phyloP scores from a whole-genome alignment of 352 stramenopile species.

The Phytophthora sp. region DNA sequence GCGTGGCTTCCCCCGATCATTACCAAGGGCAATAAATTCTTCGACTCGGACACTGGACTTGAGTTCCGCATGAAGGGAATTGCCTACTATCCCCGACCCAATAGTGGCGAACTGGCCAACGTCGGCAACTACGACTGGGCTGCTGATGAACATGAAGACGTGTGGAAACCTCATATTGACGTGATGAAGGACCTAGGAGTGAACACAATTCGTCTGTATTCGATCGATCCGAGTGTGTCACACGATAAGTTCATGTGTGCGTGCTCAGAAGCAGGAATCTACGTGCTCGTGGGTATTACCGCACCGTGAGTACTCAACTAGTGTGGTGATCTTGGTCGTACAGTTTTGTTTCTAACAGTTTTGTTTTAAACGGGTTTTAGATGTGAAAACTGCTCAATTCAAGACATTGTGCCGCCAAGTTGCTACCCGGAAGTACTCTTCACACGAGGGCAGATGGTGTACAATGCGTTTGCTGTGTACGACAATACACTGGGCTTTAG shows the following conservation, averaged over 20 bases:
- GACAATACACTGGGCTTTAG: slow-evolving; percentile 76
- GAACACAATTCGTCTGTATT: slow-evolving; percentile 78
- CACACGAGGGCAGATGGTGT: slow-evolving; percentile 62
- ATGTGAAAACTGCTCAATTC: slow-evolving; percentile 64
- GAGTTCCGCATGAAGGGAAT: slow-evolving; percentile 83
- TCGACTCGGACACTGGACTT: slow-evolving; percentile 64
- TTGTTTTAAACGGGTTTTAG: slow-evolving; percentile 3
- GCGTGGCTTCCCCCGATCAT: slow-evolving; percentile 62
- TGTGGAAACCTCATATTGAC: slow-evolving; percentile 65
- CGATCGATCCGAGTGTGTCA: slow-evolving; percentile 59
- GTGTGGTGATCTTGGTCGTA: no score
- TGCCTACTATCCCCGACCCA: slow-evolving; percentile 78
- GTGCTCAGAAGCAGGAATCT: slow-evolving; percentile 70
- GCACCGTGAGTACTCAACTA: slow-evolving; percentile 55
- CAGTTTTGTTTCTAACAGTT: not conserved
- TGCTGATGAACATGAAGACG: slow-evolving; percentile 58
- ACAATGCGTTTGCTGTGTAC: slow-evolving; percentile 79
- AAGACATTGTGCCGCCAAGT: slow-evolving; percentile 45
- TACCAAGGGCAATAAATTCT: slow-evolving; percentile 88
- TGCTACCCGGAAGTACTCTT: slow-evolving; percentile 68
- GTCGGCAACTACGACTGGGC: slow-evolving; percentile 77
- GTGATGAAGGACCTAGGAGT: slow-evolving; percentile 65
- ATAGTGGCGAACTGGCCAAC: slow-evolving; percentile 53
- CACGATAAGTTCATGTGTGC: slow-evolving; percentile 90
- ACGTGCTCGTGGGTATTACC: slow-evolving; percentile 72